Conservation (phyloP, 441 rosid genomes). For the Jatropha multifida region DNA sequence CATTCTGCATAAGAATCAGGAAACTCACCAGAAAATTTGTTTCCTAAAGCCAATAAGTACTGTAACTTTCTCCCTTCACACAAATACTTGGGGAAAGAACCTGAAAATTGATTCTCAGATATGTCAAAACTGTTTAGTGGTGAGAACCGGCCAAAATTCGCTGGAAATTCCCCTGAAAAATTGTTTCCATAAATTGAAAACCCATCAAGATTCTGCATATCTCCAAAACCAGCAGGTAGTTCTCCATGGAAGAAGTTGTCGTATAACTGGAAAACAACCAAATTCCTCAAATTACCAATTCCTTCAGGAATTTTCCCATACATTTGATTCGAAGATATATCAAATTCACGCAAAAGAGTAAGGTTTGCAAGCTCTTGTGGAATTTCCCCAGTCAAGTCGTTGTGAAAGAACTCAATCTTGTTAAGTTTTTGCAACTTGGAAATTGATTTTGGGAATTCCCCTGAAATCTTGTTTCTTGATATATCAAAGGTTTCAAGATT, state of each 20-base stretch:
- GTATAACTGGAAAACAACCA: conserved; percentile 55
- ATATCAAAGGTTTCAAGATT: conserved; percentile 55
- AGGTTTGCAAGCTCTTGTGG: conserved; percentile 60
- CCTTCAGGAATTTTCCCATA: conserved; percentile 54
- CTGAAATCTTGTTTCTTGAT: conserved; percentile 52
- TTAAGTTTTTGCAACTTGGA: conserved; percentile 50
- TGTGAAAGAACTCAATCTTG: conserved; percentile 59
- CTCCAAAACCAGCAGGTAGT: conserved; percentile 59
- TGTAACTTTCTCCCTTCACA: conserved; percentile 49
- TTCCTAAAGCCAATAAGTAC: conserved; percentile 54
- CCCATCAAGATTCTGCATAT: conserved; percentile 46
- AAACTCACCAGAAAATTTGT: conserved; percentile 65
- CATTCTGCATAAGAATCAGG: conserved; percentile 61
- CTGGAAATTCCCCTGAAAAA: conserved; percentile 59
- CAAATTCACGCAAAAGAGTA: conserved; percentile 52
- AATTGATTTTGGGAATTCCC: conserved; percentile 39
- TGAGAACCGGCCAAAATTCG: conserved; percentile 61
- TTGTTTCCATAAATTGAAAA: conserved; percentile 56
- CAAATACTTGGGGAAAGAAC: conserved; percentile 68
- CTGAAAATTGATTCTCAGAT: conserved; percentile 77
- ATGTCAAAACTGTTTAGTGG: conserved; percentile 59
- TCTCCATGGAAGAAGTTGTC: conserved; percentile 25
- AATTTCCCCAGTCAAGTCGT: conserved; percentile 60
- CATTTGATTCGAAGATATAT: conserved; percentile 52
- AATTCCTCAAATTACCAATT: conserved; percentile 49